A percentile compares a stretch with the other conserved stretches of the same genome.
These are phyloP conservation scores for Fraxinus nigra DNA, from an alignment of 305 asterid genomes.

Conservation along the genomic window DNA sequence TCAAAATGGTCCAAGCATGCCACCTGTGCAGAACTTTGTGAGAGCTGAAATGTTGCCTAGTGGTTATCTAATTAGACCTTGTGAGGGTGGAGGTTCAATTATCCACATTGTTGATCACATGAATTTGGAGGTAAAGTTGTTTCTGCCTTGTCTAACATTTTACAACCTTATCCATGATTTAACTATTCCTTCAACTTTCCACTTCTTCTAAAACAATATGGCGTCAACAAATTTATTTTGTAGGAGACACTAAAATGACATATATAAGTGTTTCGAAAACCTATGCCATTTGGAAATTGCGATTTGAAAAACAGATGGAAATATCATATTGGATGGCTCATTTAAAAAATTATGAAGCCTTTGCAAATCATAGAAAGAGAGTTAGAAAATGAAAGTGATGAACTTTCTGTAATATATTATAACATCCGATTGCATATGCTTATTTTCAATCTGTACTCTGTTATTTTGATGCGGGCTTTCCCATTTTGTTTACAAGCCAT, in stretches of 20 bases:
- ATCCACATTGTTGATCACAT: slow-evolving; percentile 89
- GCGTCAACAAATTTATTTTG: not conserved
- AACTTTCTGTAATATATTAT: not conserved
- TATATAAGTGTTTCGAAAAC: not conserved
- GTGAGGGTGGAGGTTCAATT: slow-evolving; percentile 90
- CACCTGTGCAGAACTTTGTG: slow-evolving; percentile 74
- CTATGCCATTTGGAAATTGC: not conserved
- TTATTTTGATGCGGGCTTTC: not conserved
- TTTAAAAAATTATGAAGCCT: not conserved
- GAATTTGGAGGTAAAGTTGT: slow-evolving; percentile 63
- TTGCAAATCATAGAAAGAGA: not conserved
- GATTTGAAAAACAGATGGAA: not conserved
- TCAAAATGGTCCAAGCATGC: slow-evolving; percentile 88
- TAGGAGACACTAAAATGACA: not conserved
- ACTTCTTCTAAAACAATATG: not conserved
- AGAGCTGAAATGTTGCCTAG: slow-evolving; percentile 90
- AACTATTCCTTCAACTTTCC: not conserved
- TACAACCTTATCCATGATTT: not conserved
- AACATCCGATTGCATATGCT: not conserved
- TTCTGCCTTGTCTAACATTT: not conserved
- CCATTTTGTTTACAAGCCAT: slow-evolving; percentile 40
- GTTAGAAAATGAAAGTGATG: not conserved
- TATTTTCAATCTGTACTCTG: not conserved
- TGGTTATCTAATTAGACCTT: slow-evolving; percentile 87
- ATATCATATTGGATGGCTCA: not conserved